Percentiles rank a stretch among this genome's conserved stretches.
phyloP scores from a whole-genome alignment of 768 basidiomycete genomes.

The Leucocoprinus birnbaumii region DNA sequence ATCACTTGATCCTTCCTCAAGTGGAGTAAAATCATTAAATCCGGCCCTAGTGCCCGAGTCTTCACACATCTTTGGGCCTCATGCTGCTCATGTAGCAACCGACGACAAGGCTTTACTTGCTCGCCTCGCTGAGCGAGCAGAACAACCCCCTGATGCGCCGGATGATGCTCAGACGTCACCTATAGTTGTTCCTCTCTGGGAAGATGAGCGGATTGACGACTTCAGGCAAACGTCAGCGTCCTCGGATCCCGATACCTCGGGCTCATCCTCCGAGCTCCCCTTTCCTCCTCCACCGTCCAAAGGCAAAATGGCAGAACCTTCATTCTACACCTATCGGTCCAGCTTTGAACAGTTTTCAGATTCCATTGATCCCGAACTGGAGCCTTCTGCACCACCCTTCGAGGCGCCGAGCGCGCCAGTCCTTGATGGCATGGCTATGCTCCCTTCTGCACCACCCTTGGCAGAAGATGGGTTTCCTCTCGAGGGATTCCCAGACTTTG shows the following conservation, averaged over 20 bases:
- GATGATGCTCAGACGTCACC: slow-evolving; percentile 16
- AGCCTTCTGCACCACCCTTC: slow-evolving; percentile 44
- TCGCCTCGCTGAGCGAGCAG: slow-evolving; percentile 47
- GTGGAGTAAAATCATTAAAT: slow-evolving; percentile 8
- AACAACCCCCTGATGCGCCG: slow-evolving; percentile 42
- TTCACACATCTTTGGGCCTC: slow-evolving; percentile 19
- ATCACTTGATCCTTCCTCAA: slow-evolving; percentile 12
- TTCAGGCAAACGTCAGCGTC: slow-evolving; percentile 19
- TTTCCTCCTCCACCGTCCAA: slow-evolving; percentile 46
- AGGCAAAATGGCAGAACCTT: slow-evolving; percentile 35
- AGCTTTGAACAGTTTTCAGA: slow-evolving; percentile 34
- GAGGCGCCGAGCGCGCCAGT: slow-evolving; percentile 37
- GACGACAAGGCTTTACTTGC: slow-evolving; percentile 64
- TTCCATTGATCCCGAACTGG: slow-evolving; percentile 30
- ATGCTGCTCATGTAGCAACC: slow-evolving; percentile 58
- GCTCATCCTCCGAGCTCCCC: slow-evolving; percentile 22
- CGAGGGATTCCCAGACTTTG: slow-evolving; percentile 11
- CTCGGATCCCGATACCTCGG: slow-evolving; percentile 4
- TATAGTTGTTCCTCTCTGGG: slow-evolving; percentile 47
- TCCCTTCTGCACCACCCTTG: slow-evolving; percentile 50
- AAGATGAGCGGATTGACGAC: slow-evolving; percentile 45
- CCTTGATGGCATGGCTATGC: slow-evolving; percentile 21
- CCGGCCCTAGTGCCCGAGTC: slow-evolving; percentile 9
- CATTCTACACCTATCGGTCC: slow-evolving; percentile 39
- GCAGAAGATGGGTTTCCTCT: slow-evolving; percentile 21